Evolutionary conservation across 2,329 filamentous ascomycete genomes (phyloP).

Genomic region (Kalaharituber pfeilii): DNA sequence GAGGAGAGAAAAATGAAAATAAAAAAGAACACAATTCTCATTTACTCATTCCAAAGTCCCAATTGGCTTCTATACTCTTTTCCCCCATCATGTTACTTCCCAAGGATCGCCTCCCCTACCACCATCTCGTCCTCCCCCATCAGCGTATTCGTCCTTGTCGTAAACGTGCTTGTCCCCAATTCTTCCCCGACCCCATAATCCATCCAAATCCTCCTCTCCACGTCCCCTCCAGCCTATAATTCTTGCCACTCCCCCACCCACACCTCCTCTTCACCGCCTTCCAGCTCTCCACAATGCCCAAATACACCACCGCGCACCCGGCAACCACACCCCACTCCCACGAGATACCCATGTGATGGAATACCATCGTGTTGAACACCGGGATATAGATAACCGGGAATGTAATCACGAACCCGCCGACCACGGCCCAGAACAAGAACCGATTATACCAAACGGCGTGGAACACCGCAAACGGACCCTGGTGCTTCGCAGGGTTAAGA

Average conservation of each 20-base stretch:
- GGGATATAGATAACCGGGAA: slow-evolving; percentile 53
- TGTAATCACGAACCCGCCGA: slow-evolving; percentile 41
- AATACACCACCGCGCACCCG: slow-evolving; percentile 41
- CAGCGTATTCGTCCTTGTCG: not conserved
- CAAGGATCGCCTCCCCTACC: too few relatives aligned
- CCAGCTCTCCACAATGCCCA: slow-evolving; percentile 48
- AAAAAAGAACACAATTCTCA: too few relatives aligned
- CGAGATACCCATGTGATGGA: slow-evolving; percentile 49
- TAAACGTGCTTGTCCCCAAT: too few relatives aligned
- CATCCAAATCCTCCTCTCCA: not conserved
- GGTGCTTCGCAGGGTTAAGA: slow-evolving; percentile 41
- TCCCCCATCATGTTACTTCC: too few relatives aligned
- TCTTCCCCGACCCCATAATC: not conserved
- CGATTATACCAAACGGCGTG: slow-evolving; percentile 50
- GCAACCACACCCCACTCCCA: slow-evolving; percentile 59
- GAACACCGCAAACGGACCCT: slow-evolving; percentile 36
- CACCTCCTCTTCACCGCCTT: slow-evolving; percentile 45
- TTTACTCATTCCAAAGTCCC: too few relatives aligned
- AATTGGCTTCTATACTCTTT: too few relatives aligned
- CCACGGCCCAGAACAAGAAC: slow-evolving; percentile 47
- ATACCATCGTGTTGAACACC: slow-evolving; percentile 46
- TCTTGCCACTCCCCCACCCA: not conserved
- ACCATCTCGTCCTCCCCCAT: too few relatives aligned
- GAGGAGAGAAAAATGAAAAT: too few relatives aligned
- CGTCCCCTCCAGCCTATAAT: not conserved